Conservation (phyloP, 2,329 filamentous ascomycete species). For the Penicillium sp. region DNA sequence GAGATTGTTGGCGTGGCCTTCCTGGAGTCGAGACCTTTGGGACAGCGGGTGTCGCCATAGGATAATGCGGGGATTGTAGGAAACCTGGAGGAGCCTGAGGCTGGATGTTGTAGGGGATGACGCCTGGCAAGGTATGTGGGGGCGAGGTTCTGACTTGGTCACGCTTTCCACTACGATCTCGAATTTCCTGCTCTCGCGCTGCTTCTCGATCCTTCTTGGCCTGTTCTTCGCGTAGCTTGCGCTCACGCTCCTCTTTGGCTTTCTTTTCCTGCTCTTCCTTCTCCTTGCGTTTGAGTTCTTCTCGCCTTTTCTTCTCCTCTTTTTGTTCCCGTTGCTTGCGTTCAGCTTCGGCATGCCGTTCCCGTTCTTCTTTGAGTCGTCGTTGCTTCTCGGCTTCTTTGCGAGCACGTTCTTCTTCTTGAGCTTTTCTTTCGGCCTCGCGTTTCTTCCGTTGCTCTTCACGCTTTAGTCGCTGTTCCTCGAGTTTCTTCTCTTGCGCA, state of each 20-base stretch:
- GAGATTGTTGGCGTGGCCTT: slow-evolving; percentile 72
- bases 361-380: slow-evolving; percentile 77
- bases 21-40: slow-evolving; percentile 80
- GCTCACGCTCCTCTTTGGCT: slow-evolving; percentile 63
- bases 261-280: slow-evolving; percentile 62
- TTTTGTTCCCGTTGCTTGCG: slow-evolving; percentile 77
- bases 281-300: slow-evolving; percentile 73
- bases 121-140: slow-evolving; percentile 57
- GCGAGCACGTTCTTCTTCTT: slow-evolving; percentile 79
- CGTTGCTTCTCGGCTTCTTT: slow-evolving; percentile 84
- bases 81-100: slow-evolving; percentile 51
- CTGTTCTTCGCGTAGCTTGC: slow-evolving; percentile 45
- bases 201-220: slow-evolving; percentile 60
- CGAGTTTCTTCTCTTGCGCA: slow-evolving; percentile 72
- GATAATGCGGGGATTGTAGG: slow-evolving; percentile 74
- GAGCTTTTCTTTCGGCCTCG: slow-evolving; percentile 84
- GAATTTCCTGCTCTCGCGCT: slow-evolving; percentile 50
- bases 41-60: slow-evolving; percentile 74
- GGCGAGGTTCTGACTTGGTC: slow-evolving; percentile 52
- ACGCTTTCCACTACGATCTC: slow-evolving; percentile 31
- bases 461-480: slow-evolving; percentile 76
- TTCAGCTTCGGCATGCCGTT: slow-evolving; percentile 80
- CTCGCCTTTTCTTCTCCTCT: slow-evolving; percentile 76
- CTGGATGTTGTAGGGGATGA: slow-evolving; percentile 54
- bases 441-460: slow-evolving; percentile 91